Percentiles rank a stretch among this genome's conserved stretches.
phyloP scores from a whole-genome alignment of 164 flowering plant species.

The Chimonanthus praecox region DNA sequence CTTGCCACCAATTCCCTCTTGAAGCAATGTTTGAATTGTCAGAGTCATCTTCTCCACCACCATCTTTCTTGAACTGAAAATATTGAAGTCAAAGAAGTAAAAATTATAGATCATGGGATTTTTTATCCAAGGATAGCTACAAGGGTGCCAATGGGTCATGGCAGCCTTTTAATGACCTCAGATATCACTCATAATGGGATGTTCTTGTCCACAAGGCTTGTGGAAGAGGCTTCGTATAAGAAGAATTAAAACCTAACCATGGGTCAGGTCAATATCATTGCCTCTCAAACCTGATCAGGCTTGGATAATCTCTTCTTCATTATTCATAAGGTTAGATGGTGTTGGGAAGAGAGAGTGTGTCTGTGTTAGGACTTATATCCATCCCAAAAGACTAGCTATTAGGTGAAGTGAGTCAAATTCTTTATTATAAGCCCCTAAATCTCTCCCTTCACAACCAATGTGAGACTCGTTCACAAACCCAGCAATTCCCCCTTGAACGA shows the following conservation, averaged over 20 bases:
- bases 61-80: conserved; percentile 54
- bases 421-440: too few relatives aligned
- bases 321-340: neutral
- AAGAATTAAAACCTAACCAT: neutral
- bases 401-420: too few relatives aligned
- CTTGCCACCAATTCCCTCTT: conserved; percentile 66
- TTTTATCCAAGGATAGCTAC: neutral
- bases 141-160: neutral
- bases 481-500: too few relatives aligned
- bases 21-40: conserved; percentile 8
- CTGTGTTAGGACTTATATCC: too few relatives aligned
- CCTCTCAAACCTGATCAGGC: neutral
- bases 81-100: neutral
- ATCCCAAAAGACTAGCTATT: too few relatives aligned
- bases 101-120: neutral
- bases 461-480: too few relatives aligned
- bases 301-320: neutral
- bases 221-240: neutral
- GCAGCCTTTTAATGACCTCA: neutral
- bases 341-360: too few relatives aligned
- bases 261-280: neutral
- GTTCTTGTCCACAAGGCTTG: neutral
- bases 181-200: neutral
- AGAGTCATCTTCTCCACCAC: conserved; percentile 42
- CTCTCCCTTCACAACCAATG: too few relatives aligned